Base-by-base conservation (phyloP, 2,329 filamentous ascomycete genomes). In the Paracamarosporium sp. region DNA sequence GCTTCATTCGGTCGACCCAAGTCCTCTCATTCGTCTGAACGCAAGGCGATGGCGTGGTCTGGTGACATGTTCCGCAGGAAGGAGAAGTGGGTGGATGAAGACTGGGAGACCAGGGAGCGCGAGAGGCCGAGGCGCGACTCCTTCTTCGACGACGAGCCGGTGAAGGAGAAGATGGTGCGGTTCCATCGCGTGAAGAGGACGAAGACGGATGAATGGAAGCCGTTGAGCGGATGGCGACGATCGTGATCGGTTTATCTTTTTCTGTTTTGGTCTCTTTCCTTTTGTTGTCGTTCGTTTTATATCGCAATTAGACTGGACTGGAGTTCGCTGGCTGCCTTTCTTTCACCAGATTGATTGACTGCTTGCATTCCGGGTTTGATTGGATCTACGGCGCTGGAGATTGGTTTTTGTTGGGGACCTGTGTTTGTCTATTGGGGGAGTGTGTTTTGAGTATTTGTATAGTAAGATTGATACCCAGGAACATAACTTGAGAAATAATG, bases 161-260 rank as follows among this genome's bases (percentile, higher is more conserved):
- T 40, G 25, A 60, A 48, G 43, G 68, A 69, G 62, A 70, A 57
- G 40, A 64, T 53, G 55, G 65, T 63, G 17, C 53, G 60, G 36
- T 72, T 65, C 43, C 56, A 63, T 24, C 61, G 59, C 55, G 48
- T 71, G 1, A 72, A 71, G 62, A 69, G 67, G 62, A 70, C 63
- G 48, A 64, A 63, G 64, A 73, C 64, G 17, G 67, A 71, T 57
- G 71, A 74, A 57, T 65, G 66, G 61, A 69, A 61, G 53, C 73
- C 73, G 17, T 56, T 75, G 62, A 65, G 53, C 57, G 68, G 68
- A 25, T 59, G 31, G 24, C 48, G 43, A 43, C 45, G 50, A 50
- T 36, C 22, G n/a, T 52, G 33, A 53, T 22, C 6, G 25, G 11
- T 20, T 22, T 50, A 25, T 40, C 17, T 15, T 33, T 40, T 41